Conservation (phyloP, 176 grass and related monocot species). For the Phyllostachys edulis region DNA sequence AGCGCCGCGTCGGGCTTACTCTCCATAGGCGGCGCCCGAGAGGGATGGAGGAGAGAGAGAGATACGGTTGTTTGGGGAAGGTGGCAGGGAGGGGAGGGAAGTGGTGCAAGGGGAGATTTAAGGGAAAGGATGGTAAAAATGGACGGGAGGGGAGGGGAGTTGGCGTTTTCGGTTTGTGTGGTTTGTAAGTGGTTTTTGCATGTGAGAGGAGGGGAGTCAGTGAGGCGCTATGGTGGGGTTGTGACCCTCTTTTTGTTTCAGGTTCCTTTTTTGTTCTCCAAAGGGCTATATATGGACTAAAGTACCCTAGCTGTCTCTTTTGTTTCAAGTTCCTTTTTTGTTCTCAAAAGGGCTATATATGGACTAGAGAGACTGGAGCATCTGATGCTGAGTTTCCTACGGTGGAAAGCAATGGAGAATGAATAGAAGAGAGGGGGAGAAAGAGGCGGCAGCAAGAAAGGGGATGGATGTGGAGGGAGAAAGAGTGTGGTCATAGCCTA, state of each 20-base stretch:
- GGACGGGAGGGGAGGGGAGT: conserved; percentile 34
- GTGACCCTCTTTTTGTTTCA: neutral
- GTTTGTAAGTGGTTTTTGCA: conserved; percentile 54
- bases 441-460: neutral
- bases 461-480: neutral
- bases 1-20: neutral
- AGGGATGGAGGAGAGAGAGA: neutral
- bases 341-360: neutral
- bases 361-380: neutral
- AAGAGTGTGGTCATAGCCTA: neutral
- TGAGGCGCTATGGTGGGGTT: conserved; percentile 8
- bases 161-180: conserved; percentile 41
- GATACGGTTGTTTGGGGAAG: neutral
- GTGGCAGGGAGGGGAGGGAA: neutral
- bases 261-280: neutral
- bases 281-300: neutral
- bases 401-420: neutral
- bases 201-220: neutral
- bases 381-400: conserved; percentile 2
- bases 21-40: conserved; percentile 23
- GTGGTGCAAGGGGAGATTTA: conserved; percentile 12
- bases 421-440: neutral
- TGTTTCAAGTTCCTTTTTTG: neutral
- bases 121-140: conserved; percentile 34
- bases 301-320: too few species aligned